These are phyloP conservation scores for Thelonectria rubi DNA, from an alignment of 2,329 filamentous ascomycete genomes.

Conservation along the genomic window DNA sequence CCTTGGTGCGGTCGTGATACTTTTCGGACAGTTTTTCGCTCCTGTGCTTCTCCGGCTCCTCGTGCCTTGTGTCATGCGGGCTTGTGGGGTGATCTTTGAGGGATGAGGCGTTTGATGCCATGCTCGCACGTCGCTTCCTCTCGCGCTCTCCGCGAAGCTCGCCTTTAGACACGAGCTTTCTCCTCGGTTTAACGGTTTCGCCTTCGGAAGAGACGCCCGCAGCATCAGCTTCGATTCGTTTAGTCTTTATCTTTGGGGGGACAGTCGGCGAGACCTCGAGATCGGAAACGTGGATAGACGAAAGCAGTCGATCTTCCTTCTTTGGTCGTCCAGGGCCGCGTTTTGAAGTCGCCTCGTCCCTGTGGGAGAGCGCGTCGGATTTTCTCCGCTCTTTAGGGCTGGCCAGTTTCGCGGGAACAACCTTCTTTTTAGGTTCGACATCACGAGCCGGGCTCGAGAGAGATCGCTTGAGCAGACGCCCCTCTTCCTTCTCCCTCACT, in stretches of 20 bases:
- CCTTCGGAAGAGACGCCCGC: slow-evolving; percentile 64
- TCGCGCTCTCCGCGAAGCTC: slow-evolving; percentile 68
- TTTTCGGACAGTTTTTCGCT: slow-evolving; percentile 57
- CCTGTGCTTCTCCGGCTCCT: slow-evolving; percentile 60
- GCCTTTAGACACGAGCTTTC: slow-evolving; percentile 70
- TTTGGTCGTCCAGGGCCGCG: slow-evolving; percentile 62
- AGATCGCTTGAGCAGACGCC: slow-evolving; percentile 55
- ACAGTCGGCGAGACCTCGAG: slow-evolving; percentile 61
- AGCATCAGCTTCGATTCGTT: slow-evolving; percentile 63
- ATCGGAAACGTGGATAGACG: slow-evolving; percentile 60
- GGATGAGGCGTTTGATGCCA: slow-evolving; percentile 64
- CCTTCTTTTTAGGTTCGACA: slow-evolving; percentile 55
- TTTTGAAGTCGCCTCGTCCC: slow-evolving; percentile 60
- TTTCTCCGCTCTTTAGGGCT: slow-evolving; percentile 61
- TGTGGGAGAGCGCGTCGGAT: slow-evolving; percentile 54
- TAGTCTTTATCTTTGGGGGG: slow-evolving; percentile 60
- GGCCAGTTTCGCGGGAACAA: slow-evolving; percentile 46
- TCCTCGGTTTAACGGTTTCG: slow-evolving; percentile 66
- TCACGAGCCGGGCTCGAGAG: slow-evolving; percentile 61
- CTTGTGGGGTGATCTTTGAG: slow-evolving; percentile 61
- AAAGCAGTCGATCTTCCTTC: slow-evolving; percentile 61
- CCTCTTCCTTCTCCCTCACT: slow-evolving; percentile 56
- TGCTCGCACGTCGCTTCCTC: slow-evolving; percentile 66
- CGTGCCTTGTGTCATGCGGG: slow-evolving; percentile 58
- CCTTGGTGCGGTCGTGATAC: slow-evolving; percentile 68